Percentiles rank a stretch among this genome's conserved stretches.
Evolutionary conservation across 1,284 basidiomycete species (phyloP).

Genomic region (Fomitiporia mediterranea): DNA sequence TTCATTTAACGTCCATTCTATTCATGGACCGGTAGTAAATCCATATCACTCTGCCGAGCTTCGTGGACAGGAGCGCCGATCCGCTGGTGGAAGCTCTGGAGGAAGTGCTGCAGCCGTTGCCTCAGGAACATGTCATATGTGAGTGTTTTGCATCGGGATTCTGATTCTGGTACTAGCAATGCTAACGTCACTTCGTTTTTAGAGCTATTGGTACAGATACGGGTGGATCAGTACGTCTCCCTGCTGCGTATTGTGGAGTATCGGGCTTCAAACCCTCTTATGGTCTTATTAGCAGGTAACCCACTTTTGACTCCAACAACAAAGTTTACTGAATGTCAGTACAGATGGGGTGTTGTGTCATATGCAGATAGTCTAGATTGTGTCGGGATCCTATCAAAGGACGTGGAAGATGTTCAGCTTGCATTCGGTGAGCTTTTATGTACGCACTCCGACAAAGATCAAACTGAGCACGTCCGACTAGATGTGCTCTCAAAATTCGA

Average conservation of each 20-base stretch:
- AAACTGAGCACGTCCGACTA: slow-evolving; percentile 28
- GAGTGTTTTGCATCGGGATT: slow-evolving; percentile 1
- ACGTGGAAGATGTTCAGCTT: slow-evolving; percentile 43
- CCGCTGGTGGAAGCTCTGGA: slow-evolving; percentile 81
- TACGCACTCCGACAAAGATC: too few species aligned
- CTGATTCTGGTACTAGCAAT: not conserved
- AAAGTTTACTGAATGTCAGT: not conserved
- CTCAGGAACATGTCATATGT: slow-evolving; percentile 77
- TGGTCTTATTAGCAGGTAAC: slow-evolving; percentile 79
- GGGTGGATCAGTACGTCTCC: slow-evolving; percentile 89
- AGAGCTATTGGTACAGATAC: slow-evolving; percentile 94
- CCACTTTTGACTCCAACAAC: not conserved
- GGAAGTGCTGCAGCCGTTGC: slow-evolving; percentile 82
- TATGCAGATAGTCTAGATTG: slow-evolving; percentile 96
- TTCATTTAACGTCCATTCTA: slow-evolving; percentile 67
- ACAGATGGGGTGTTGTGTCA: slow-evolving; percentile 85
- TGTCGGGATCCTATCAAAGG: slow-evolving; percentile 75
- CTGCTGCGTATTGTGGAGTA: slow-evolving; percentile 91
- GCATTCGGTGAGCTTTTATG: slow-evolving; percentile 56
- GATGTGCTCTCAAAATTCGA: slow-evolving; percentile 68
- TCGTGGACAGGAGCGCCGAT: slow-evolving; percentile 42
- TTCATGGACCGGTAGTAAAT: slow-evolving; percentile 76
- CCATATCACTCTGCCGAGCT: slow-evolving; percentile 42
- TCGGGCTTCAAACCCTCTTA: slow-evolving; percentile 95
- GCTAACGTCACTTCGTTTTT: not conserved